Percentiles rank a stretch among this genome's conserved stretches.
Conservation (phyloP, 2,329 filamentous ascomycete species). For the Cladosporium sp. region DNA sequence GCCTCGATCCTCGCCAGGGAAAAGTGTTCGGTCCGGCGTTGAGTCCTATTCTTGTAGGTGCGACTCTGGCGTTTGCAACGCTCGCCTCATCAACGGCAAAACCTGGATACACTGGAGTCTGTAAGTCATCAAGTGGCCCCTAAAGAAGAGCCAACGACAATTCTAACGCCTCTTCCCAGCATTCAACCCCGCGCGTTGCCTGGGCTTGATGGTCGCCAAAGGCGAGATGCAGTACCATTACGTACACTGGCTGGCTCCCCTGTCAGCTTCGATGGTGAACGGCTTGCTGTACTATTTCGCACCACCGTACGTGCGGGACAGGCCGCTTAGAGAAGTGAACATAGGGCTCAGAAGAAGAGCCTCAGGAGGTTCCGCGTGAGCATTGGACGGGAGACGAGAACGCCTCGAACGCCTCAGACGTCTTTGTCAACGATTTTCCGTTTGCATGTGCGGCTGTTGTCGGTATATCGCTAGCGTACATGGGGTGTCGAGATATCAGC, state of each 20-base stretch:
- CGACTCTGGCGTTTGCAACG: constrained; percentile 28
- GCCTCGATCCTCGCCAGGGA: constrained; percentile 50
- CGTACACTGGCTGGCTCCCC: constrained; percentile 30
- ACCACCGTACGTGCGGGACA: constrained; percentile 18
- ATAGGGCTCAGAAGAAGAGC: no score
- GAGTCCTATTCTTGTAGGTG: constrained; percentile 47
- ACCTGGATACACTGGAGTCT: constrained; percentile 32
- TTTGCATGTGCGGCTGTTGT: no score
- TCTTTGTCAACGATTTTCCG: no score
- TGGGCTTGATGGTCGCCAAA: constrained; percentile 34
- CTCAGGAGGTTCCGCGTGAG: no score
- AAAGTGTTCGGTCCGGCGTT: constrained; percentile 48
- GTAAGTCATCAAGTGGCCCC: background rate
- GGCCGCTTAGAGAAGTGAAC: constrained; percentile 4
- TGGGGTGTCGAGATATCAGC: no score
- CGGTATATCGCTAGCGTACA: no score
- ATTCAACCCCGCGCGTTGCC: constrained; percentile 33
- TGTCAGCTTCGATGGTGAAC: constrained; percentile 31
- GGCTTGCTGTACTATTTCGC: constrained; percentile 30
- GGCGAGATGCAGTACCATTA: constrained; percentile 33
- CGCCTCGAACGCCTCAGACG: no score
- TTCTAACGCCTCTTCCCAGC: no score
- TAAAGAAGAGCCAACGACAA: no score
- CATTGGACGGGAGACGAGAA: no score
- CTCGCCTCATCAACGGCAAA: constrained; percentile 27